These are phyloP conservation scores for Russula ochroleuca DNA, from an alignment of 768 basidiomycete genomes.

Conservation along the genomic window DNA sequence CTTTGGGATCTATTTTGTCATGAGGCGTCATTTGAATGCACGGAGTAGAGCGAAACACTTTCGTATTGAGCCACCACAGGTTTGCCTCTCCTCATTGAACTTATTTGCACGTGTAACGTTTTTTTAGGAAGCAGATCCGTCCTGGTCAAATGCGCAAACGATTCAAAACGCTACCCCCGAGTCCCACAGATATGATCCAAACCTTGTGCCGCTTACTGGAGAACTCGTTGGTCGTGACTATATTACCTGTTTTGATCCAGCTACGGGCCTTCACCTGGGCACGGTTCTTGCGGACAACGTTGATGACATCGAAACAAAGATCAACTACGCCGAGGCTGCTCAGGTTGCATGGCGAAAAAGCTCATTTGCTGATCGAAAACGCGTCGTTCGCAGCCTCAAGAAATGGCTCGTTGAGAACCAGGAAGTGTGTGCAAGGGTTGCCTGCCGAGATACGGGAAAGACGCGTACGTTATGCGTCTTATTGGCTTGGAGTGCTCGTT, in stretches of 20 bases:
- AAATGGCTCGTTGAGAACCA: conserved; percentile 94
- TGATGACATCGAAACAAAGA: conserved; percentile 69
- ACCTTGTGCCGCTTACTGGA: conserved; percentile 48
- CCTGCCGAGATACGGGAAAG: conserved; percentile 93
- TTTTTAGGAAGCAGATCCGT: conserved; percentile 29
- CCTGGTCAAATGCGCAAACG: conserved; percentile 51
- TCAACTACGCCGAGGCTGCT: conserved; percentile 57
- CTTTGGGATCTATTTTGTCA: conserved; percentile 75
- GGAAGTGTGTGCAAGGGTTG: conserved; percentile 78
- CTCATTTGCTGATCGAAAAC: conserved; percentile 71
- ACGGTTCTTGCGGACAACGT: conserved; percentile 74
- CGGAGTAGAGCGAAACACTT: conserved; percentile 74
- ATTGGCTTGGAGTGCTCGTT: not conserved
- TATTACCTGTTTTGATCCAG: conserved; percentile 90
- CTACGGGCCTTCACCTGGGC: conserved; percentile 75
- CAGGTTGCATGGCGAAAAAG: conserved; percentile 72
- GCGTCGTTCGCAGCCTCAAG: conserved; percentile 80
- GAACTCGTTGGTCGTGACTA: conserved; percentile 51
- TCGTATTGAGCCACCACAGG: conserved; percentile 51
- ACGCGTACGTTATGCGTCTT: conserved; percentile 55
- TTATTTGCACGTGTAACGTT: conserved; percentile 10
- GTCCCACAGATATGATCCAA: conserved; percentile 56
- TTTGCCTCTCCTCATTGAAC: conserved; percentile 35
- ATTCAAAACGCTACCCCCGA: conserved; percentile 58
- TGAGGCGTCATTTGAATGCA: conserved; percentile 67